phyloP scores from a whole-genome alignment of 1,139 yeast genomes.

The Spathaspora sp. region DNA sequence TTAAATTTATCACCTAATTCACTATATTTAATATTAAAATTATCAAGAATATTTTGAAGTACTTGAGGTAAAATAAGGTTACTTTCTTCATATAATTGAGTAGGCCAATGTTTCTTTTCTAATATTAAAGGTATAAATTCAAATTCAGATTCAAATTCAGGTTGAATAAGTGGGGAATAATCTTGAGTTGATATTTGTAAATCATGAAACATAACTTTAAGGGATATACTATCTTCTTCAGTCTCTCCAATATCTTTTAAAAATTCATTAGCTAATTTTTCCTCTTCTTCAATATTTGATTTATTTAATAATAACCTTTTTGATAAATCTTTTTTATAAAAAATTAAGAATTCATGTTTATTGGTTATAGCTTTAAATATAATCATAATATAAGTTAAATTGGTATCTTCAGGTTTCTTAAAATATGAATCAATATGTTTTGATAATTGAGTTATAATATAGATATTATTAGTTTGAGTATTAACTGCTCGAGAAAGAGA shows the following conservation, averaged over 20 bases:
- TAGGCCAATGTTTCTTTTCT: conserved; percentile 43
- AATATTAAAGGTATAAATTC: conserved; percentile 36
- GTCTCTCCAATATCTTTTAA: conserved; percentile 32
- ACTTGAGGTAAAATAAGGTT: conserved; percentile 19
- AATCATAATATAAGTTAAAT: conserved; percentile 21
- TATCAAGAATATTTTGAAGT: conserved; percentile 15
- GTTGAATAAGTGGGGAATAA: conserved; percentile 13
- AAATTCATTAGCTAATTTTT: conserved; percentile 25
- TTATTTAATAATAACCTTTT: conserved; percentile 33
- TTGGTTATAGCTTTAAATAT: conserved; percentile 37
- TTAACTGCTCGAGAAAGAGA: conserved; percentile 27
- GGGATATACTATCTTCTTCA: conserved; percentile 31
- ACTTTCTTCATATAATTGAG: conserved; percentile 30
- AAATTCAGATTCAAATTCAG: conserved; percentile 20
- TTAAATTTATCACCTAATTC: conserved; percentile 18
- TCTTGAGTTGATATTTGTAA: conserved; percentile 20
- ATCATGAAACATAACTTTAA: conserved; percentile 37
- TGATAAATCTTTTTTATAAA: conserved; percentile 38
- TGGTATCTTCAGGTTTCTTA: conserved; percentile 14
- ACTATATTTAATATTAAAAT: conserved; percentile 19
- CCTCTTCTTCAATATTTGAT: conserved; percentile 24
- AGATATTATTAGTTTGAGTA: conserved; percentile 18
- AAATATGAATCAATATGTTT: conserved; percentile 37
- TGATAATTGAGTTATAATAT: conserved; percentile 27
- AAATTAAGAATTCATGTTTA: conserved; percentile 32